phyloP scores from a whole-genome alignment of 495 filamentous ascomycete species.

The Xylaria curta region DNA sequence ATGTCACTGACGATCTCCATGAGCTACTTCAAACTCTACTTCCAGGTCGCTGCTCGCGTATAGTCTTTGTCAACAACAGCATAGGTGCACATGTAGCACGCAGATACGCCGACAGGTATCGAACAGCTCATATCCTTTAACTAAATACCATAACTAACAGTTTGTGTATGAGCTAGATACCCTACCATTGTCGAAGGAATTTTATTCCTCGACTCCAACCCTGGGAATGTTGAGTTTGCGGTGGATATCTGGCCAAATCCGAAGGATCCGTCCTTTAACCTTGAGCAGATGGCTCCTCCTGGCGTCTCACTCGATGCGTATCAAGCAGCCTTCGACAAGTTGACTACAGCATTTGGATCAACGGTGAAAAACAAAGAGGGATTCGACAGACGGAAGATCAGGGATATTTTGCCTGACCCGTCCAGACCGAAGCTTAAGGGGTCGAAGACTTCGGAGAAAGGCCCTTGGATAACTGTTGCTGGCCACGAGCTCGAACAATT shows the following conservation, averaged over 20 bases:
- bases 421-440: conserved; percentile 32
- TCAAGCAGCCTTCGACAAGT: conserved; percentile 31
- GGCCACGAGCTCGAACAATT: conserved; percentile 55
- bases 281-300: conserved; percentile 30
- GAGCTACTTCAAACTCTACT: background rate
- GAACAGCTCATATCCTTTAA: background rate
- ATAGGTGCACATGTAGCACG: background rate
- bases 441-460: conserved; percentile 41
- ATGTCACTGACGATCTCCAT: background rate
- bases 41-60: background rate
- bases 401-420: conserved; percentile 46
- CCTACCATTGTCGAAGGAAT: conserved; percentile 27
- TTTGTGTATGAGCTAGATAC: conserved; percentile 16
- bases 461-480: conserved; percentile 52
- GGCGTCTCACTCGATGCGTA: conserved; percentile 31
- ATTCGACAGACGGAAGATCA: conserved; percentile 51
- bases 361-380: conserved; percentile 54
- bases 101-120: background rate
- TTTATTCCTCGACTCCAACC: conserved; percentile 13
- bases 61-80: background rate
- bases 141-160: background rate
- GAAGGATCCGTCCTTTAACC: conserved; percentile 32
- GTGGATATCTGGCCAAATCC: conserved; percentile 32
- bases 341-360: conserved; percentile 44
- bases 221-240: conserved; percentile 31